These are phyloP conservation scores for Echria macrotheca DNA, from an alignment of 495 filamentous ascomycete species.

Conservation along the genomic window DNA sequence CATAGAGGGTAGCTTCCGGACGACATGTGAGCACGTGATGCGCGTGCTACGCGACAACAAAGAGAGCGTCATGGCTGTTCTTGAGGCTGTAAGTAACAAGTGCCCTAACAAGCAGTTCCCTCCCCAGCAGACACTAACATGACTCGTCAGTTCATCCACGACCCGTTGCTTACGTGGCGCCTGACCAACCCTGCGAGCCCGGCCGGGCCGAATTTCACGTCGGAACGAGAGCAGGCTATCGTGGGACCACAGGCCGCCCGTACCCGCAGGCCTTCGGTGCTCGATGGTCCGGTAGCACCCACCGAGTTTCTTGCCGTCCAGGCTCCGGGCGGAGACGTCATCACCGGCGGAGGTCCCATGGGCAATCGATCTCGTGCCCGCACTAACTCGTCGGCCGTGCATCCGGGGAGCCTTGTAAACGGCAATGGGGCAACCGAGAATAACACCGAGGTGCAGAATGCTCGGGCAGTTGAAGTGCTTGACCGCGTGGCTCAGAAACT, in stretches of 20 bases:
- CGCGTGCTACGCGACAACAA: conserved; percentile 93
- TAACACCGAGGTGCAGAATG: conserved; percentile 79
- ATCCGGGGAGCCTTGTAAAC: conserved; percentile 31
- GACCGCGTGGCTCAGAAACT: conserved; percentile 91
- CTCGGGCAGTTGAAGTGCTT: conserved; percentile 84
- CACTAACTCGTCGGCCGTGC: conserved; percentile 44
- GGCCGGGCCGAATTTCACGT: conserved; percentile 67
- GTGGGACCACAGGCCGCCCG: conserved; percentile 37
- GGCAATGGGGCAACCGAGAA: conserved; percentile 35
- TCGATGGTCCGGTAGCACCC: conserved; percentile 55
- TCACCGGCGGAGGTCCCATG: conserved; percentile 38
- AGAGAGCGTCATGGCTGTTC: conserved; percentile 94
- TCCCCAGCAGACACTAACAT: conserved; percentile 16
- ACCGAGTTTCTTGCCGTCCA: conserved; percentile 44
- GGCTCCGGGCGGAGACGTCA: conserved; percentile 31
- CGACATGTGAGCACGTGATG: conserved; percentile 98
- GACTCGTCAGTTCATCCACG: conserved; percentile 83
- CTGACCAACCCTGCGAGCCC: conserved; percentile 82
- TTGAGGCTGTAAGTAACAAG: conserved; percentile 85
- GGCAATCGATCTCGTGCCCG: conserved; percentile 47
- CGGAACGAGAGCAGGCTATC: conserved; percentile 58
- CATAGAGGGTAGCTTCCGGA: conserved; percentile 95
- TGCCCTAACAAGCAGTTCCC: neutral
- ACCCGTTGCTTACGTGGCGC: conserved; percentile 95
- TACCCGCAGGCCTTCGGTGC: conserved; percentile 61